Base-by-base conservation (phyloP, 2,329 filamentous ascomycete species). In the Aspergillus ibericus region DNA sequence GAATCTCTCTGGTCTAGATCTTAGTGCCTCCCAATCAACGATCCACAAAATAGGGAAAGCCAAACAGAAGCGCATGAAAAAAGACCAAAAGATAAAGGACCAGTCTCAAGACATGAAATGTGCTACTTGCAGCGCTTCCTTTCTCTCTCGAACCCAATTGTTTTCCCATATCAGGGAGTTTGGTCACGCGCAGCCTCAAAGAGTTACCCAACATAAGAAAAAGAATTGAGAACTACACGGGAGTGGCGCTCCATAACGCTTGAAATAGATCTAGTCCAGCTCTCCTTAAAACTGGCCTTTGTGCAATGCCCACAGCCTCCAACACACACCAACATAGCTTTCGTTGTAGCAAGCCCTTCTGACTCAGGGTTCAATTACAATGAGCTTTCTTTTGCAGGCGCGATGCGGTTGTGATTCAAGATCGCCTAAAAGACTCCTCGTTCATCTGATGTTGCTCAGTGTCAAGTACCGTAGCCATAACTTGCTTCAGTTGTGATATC, bases 61-160 rank as follows among this genome's bases (percentile, higher is more conserved):
- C 27, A 84, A 84, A 64, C 77, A 78, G 59, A 84, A 81, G 63
- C 76, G 79, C 53, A 80, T 80, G 32, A 83, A 78, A 63, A 80
- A 78, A 13, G 80, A 79, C 5, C 72, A 74, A 56, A 61, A 68
- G 29, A 58, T 65, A 20, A 61, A 61, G 4, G 65, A 58, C 46
- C 64, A 65, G 18, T 29, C 63, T 16, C 42, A 59, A 5, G 64
- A 86, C 29, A 84, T 91, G 54, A 88, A 88, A 67, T 98, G 95
- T 71, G 84, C 89, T 2, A 84, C 87, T 4, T 98, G 95, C 75
- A 84, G 86, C 64, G 91, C 90, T 64, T 83, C 78, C 0, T 99
- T 98, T 77, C 85, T 84, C 0, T 91, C 88, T 1, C 88, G 86
- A 65, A 89, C 85, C 5, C 87, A 86, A 64, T 75, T 96, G 16